Base-by-base conservation (phyloP, 139 green algal genomes). In the Haematococcus sp. region DNA sequence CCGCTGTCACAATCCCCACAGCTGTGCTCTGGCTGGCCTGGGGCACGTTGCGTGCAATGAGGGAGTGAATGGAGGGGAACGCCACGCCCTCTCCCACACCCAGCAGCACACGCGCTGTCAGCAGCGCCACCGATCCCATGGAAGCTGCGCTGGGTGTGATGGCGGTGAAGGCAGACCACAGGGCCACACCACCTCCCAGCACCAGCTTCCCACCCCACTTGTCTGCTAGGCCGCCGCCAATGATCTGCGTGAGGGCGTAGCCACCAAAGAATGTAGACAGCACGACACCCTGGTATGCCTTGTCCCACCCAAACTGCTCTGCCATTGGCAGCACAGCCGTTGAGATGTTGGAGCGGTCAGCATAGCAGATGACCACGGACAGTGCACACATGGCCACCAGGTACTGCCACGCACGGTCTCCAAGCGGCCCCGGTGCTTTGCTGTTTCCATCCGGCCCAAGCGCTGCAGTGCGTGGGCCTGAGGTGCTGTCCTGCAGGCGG, bases 21-120 rank as follows among this genome's bases (percentile, higher is more conserved):
- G 89, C 84, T 1, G 90, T 91, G 11, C 82, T 87, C 28, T 87
- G 89, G 20, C 64, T 76, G 22, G 56, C 59, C 64, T 56, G 64
- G 1, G 66, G 66, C 44, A 72, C 66, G 28, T 65, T 71, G 30
- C 63, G 72, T 3, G 74, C 65, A 40, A 94, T 93, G 63, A 94
- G 78, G 11, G 85, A 89, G 71, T 94, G 89, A 31, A 94, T 90
- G 51, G 89, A 69, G 0, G 90, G 90, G 75, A 94, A 93, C 19
- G 90, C 89, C 3, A 94, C 87, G 1, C 89, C 90, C 81, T 95
- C 89, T 0, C 89, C 90, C 9, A 95, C 76, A 0, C 90, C 90
- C 68, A 95, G 83, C 58, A 89, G 72, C 51, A 93, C 76, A 34
- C 87, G 84, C 2, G 81, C 79, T 31, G 68, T 77, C 16, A 95